Base-by-base conservation (phyloP, 2,329 filamentous ascomycete species). In the Fusarium oligoseptatum region DNA sequence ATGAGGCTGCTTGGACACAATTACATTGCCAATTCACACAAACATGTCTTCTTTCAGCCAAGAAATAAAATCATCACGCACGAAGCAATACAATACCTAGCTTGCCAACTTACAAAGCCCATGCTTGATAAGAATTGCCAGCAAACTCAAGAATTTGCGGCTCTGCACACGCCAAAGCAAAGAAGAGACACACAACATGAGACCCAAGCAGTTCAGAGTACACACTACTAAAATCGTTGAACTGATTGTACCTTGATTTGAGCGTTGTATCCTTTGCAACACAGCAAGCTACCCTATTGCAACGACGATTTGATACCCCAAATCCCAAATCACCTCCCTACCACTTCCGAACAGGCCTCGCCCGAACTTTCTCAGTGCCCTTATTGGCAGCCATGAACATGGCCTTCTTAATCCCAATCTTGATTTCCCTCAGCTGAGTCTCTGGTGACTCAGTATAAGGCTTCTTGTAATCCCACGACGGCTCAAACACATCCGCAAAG, bases 321-420 rank as follows among this genome's bases (percentile, higher is more conserved):
- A 12, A 2, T 3, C 24, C 4, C 15, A 57, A 37, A n/a, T 17
- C 22, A 39, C 22, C 34, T 4, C 57, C 39, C 17, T 41, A 12
- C n/a, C n/a, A 48, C 39, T 14, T n/a, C 1, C 32, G 27, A 4
- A 22, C 27, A 17, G 11, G 32, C 5, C 12, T 15, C 3, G 22
- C 27, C 32, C 6, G 45, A 37, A 64, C 48, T 7, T 32, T 20
- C 6, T 57, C 64, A 29, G 68, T 65, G 34, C 70, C 67, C 37
- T 45, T 17, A 56, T 61, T 45, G 9, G 39, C 64, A 72, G 70
- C 48, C 34, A 71, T 72, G 3, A 68, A 64, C 60, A 78, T 74
- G 2, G 76, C 76, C 43, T 52, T 74, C 27, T 62, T 70, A 29
- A 70, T 48, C 6, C 61, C 72, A 9, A 34, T 6, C 2, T 66